Conservation (phyloP, 495 filamentous ascomycete species). For the Trypethelium eluteriae region DNA sequence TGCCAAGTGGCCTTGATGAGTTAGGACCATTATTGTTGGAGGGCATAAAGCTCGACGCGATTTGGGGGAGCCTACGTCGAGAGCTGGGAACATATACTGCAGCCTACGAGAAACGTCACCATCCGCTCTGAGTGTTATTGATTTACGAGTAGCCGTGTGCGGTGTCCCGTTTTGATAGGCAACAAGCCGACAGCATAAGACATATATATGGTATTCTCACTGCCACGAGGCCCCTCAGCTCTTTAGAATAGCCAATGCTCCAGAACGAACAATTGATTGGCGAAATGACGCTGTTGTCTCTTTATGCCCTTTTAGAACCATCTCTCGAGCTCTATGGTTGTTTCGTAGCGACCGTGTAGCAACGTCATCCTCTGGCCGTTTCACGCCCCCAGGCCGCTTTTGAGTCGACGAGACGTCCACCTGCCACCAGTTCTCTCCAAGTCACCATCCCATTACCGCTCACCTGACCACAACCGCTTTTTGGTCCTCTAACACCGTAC, state of each 20-base stretch:
- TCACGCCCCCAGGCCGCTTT: background rate
- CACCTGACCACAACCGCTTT: background rate
- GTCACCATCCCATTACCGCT: background rate
- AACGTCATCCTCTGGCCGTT: background rate
- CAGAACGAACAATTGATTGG: background rate
- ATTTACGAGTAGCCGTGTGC: too few species aligned
- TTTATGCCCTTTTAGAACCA: background rate
- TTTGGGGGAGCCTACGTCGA: too few species aligned
- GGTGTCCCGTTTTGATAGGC: too few species aligned
- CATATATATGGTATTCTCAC: background rate
- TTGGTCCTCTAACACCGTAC: too few species aligned
- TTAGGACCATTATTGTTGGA: too few species aligned
- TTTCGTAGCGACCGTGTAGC: background rate
- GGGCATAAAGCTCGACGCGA: too few species aligned
- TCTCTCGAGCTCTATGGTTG: background rate
- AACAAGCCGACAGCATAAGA: background rate
- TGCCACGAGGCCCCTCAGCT: background rate
- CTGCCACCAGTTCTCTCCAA: slow-evolving; percentile 1
- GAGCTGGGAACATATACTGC: too few species aligned
- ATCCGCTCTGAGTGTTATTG: too few species aligned
- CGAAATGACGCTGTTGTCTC: background rate
- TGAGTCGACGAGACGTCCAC: slow-evolving; percentile 6
- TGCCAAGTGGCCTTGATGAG: too few species aligned
- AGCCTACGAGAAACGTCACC: too few species aligned
- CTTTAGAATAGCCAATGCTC: background rate